Evolutionary conservation across 306 rosid genomes (phyloP).

Genomic region (Abrus precatorius): DNA sequence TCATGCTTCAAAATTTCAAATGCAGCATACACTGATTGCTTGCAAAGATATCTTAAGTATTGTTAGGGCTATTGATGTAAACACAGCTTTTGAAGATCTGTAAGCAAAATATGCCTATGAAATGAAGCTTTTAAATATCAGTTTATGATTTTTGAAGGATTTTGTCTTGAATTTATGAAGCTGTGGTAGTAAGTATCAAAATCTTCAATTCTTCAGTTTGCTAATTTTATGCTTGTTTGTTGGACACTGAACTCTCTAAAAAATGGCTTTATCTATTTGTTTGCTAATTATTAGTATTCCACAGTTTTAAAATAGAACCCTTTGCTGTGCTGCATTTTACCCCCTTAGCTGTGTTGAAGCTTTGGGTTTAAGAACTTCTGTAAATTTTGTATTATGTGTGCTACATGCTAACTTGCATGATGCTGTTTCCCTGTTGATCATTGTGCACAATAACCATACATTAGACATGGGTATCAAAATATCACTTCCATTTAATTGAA

Average conservation of each 20-base stretch:
- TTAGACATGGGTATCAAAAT: background rate
- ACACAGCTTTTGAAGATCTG: constrained; percentile 11
- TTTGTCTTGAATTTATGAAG: constrained; percentile 14
- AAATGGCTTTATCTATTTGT: constrained; percentile 22
- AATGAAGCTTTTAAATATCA: constrained; percentile 19
- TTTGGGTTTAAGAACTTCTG: constrained; percentile 7
- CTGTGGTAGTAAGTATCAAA: constrained; percentile 22
- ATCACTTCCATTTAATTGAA: constrained; percentile 31
- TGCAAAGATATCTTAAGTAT: constrained; percentile 8
- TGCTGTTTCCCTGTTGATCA: background rate
- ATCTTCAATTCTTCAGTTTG: constrained; percentile 30
- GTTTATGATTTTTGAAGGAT: constrained; percentile 17
- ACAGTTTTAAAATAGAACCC: constrained; percentile 11
- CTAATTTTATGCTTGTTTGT: background rate
- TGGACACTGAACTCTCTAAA: background rate
- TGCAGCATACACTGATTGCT: constrained; percentile 5
- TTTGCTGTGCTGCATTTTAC: background rate
- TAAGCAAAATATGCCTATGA: constrained; percentile 22
- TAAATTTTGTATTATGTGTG: background rate
- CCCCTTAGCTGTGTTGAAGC: constrained; percentile 20
- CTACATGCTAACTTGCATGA: constrained; percentile 23
- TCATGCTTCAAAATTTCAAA: background rate
- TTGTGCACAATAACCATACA: background rate
- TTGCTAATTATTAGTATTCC: background rate
- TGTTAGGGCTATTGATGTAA: constrained; percentile 17